phyloP scores from a whole-genome alignment of 352 stramenopile species.

The Phytophthora rubi region DNA sequence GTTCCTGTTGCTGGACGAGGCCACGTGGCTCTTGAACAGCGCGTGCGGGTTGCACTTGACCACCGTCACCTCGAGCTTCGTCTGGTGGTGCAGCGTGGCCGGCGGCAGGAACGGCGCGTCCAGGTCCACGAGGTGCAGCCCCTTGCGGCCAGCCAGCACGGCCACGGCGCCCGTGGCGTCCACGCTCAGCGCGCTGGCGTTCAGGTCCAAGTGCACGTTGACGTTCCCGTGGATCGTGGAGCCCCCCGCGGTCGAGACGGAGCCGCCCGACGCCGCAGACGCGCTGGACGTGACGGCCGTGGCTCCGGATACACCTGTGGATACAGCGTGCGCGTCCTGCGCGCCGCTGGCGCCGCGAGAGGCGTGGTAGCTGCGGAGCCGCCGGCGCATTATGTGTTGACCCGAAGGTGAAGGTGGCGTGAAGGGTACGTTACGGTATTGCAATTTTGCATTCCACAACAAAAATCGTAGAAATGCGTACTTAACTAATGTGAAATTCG shows the following conservation, averaged over 20 bases:
- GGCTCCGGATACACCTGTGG: neutral
- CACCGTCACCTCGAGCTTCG: slow-evolving; percentile 80
- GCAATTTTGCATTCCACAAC: no score
- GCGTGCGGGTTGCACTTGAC: slow-evolving; percentile 82
- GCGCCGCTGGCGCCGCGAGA: slow-evolving; percentile 13
- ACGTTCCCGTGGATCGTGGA: slow-evolving; percentile 62
- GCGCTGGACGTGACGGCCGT: slow-evolving; percentile 10
- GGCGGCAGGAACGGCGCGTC: slow-evolving; percentile 65
- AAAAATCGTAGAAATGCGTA: no score
- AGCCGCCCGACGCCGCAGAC: slow-evolving; percentile 17
- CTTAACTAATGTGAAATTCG: no score
- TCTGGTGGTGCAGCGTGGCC: slow-evolving; percentile 78
- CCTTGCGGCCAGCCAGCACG: slow-evolving; percentile 71
- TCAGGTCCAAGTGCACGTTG: slow-evolving; percentile 67
- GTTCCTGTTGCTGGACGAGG: slow-evolving; percentile 83
- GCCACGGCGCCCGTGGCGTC: slow-evolving; percentile 72
- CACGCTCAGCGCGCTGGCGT: slow-evolving; percentile 72
- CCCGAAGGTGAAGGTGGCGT: no score
- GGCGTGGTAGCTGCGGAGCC: slow-evolving; percentile 25
- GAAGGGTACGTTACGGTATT: no score
- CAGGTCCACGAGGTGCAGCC: slow-evolving; percentile 77
- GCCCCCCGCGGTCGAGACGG: slow-evolving; percentile 15
- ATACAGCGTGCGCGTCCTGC: neutral
- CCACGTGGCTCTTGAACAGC: slow-evolving; percentile 69
- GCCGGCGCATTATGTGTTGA: slow-evolving; percentile 19